These are phyloP conservation scores for Sporopachydermia lactativora DNA, from an alignment of 805 yeast genomes.

Conservation along the genomic window DNA sequence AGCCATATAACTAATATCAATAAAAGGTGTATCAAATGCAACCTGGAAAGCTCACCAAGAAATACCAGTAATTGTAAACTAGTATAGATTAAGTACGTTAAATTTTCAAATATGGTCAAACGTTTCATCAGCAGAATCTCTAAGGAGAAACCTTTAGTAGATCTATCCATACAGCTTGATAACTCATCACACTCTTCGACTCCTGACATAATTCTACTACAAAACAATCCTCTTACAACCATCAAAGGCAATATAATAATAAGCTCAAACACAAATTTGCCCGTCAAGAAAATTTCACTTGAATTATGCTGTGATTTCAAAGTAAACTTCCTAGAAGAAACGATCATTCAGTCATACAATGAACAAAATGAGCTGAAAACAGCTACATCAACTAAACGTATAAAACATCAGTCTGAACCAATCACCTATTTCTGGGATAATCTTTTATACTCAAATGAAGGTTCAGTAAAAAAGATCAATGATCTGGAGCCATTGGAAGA, in stretches of 20 bases:
- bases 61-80: slow-evolving; percentile 1
- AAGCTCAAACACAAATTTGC: slow-evolving; percentile 1
- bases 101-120: slow-evolving; percentile 1
- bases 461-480: neutral
- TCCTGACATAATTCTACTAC: slow-evolving; percentile 1
- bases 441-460: slow-evolving; percentile 1
- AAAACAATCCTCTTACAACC: slow-evolving; percentile 1
- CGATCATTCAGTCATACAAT: slow-evolving; percentile 1
- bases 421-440: slow-evolving; percentile 1
- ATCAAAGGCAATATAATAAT: slow-evolving; percentile 1
- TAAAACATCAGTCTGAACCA: slow-evolving; percentile 1
- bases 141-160: slow-evolving; percentile 1
- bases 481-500: slow-evolving; percentile 1
- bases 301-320: slow-evolving; percentile 1
- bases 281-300: slow-evolving; percentile 1
- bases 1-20: slow-evolving; percentile 1
- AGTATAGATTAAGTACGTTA: neutral
- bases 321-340: slow-evolving; percentile 1
- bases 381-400: slow-evolving; percentile 1
- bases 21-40: slow-evolving; percentile 1
- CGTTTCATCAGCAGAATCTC: slow-evolving; percentile 1
- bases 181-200: slow-evolving; percentile 1
- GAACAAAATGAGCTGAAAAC: slow-evolving; percentile 1
- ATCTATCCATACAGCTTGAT: neutral
- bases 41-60: slow-evolving; percentile 1